Percentiles rank a stretch among this genome's conserved stretches.
Conservation (phyloP, 2,329 filamentous ascomycete genomes). For the Apiospora arundinis region DNA sequence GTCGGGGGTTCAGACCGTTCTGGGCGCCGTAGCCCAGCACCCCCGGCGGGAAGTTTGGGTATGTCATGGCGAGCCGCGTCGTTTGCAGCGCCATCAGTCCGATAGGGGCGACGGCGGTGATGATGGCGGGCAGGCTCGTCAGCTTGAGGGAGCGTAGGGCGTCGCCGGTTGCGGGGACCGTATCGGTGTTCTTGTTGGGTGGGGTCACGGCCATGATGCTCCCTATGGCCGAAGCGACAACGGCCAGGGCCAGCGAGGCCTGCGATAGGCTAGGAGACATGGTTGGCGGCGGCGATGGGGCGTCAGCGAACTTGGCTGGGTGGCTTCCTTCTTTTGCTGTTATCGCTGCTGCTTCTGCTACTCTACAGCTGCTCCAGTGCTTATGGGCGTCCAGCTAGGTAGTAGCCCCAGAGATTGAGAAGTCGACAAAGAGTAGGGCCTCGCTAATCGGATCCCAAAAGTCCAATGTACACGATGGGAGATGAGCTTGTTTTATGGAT, state of each 20-base stretch:
- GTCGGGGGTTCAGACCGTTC: conserved; percentile 40
- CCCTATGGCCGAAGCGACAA: conserved; percentile 38
- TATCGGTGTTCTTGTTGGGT: conserved; percentile 34
- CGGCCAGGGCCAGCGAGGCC: conserved; percentile 29
- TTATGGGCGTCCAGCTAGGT: neutral
- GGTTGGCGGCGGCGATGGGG: neutral
- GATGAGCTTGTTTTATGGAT: neutral
- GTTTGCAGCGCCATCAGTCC: conserved; percentile 33
- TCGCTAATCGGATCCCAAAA: neutral
- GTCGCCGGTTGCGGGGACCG: neutral
- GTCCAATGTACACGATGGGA: neutral
- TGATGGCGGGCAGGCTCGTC: conserved; percentile 35
- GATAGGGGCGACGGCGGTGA: conserved; percentile 33
- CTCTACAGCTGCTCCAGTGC: neutral
- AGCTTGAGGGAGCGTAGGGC: conserved; percentile 34
- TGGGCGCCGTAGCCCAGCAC: conserved; percentile 38
- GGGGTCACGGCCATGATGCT: conserved; percentile 41
- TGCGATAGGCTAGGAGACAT: conserved; percentile 23
- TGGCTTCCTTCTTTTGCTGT: neutral
- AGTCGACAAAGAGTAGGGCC: neutral
- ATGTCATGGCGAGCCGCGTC: conserved; percentile 29
- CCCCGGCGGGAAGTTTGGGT: conserved; percentile 33
- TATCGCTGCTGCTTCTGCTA: neutral
- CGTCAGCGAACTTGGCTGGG: neutral
- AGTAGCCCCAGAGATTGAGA: neutral